Base-by-base conservation (phyloP, 2,329 filamentous ascomycete genomes). In the Hymenoscyphus fructigenus region DNA sequence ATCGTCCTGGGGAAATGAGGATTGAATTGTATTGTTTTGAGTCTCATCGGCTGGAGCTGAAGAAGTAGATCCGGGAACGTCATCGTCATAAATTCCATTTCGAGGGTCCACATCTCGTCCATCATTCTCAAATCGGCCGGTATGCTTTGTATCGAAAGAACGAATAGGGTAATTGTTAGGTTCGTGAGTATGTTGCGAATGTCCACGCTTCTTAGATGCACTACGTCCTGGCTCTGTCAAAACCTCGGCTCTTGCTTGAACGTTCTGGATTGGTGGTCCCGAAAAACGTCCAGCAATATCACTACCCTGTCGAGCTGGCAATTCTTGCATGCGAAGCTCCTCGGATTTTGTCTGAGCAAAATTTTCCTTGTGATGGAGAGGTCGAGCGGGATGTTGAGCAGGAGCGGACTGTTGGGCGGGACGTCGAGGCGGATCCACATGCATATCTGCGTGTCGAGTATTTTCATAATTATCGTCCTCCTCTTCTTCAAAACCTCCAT, bases 141-240 rank as follows among this genome's bases (percentile, higher is more conserved):
- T 53, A 14, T 26, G n/a, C 23, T 23, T 53, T 26, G 6, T 26
- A 4, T 53, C 47, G 20, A 53, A 53, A 23, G 47, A 53, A 26
- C 47, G 47, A 23, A 26, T 53, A 26, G 47, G 47, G 20, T 23
- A 53, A 14, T 26, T 53, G 10, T 53, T 53, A 10, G 47, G 20
- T 23, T 53, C 47, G 20, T 12, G n/a, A 14, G 20, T 53, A 12
- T 53, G 47, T 53, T 53, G 47, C 1, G 61, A 63, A 57, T 41
- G 61, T 7, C 26, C 50, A 20, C 61, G 61, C 47, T 63, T 63
- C n/a, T 63, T 58, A 20, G 61, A 63, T 23, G 47, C 47, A 26
- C 47, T 20, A 53, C 47, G 23, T 34, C 10, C 53, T 26, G 57
- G 7, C 32, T 38, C 41, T 59, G 34, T 34, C 26, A 6, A 15